Evolutionary conservation across 2,329 filamentous ascomycete genomes (phyloP).

Genomic region (Byssochlamys sp.): DNA sequence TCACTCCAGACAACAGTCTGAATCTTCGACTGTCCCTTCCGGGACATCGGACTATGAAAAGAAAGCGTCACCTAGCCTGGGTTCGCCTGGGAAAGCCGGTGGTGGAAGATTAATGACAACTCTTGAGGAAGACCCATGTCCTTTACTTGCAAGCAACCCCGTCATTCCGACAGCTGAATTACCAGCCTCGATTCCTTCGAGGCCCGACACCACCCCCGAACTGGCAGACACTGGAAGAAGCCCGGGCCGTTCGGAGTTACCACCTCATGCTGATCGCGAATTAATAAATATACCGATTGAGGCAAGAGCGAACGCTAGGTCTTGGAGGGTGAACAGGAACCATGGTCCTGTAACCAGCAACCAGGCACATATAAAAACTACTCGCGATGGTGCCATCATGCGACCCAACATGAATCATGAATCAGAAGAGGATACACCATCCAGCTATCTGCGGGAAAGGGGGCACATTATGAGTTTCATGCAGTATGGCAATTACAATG

Average conservation of each 20-base stretch:
- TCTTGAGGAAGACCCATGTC: neutral
- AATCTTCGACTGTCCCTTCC: neutral
- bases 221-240: neutral
- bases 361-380: neutral
- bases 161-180: neutral
- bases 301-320: neutral
- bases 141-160: neutral
- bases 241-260: neutral
- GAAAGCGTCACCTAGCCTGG: neutral
- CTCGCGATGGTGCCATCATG: neutral
- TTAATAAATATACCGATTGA: neutral
- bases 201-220: neutral
- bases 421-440: neutral
- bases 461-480: neutral
- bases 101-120: neutral
- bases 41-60: neutral
- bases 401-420: neutral
- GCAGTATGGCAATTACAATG: neutral
- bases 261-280: neutral
- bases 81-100: neutral
- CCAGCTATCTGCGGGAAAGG: neutral
- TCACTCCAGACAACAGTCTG: neutral
- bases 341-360: neutral
- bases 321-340: neutral
- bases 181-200: neutral